phyloP scores from a whole-genome alignment of 805 yeast species.

The Schwanniomyces pseudopolymorphus region DNA sequence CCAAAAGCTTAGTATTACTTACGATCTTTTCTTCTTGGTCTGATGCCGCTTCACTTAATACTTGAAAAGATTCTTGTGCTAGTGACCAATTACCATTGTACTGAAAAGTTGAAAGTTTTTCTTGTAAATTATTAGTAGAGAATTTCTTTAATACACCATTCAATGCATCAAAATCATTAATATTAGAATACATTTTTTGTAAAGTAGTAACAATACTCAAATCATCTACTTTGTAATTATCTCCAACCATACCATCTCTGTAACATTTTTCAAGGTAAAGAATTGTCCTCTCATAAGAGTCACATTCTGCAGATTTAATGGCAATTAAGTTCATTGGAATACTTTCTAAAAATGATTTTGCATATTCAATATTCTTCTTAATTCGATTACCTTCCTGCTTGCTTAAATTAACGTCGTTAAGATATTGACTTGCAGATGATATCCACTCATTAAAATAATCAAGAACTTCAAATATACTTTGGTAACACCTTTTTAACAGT shows the following conservation, averaged over 20 bases:
- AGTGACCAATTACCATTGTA: conserved; percentile 84
- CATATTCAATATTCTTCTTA: conserved; percentile 29
- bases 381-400: conserved; percentile 16
- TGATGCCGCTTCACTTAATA: conserved; percentile 46
- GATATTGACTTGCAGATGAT: conserved; percentile 35
- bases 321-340: conserved; percentile 76
- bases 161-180: conserved; percentile 86
- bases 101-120: conserved; percentile 76
- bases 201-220: conserved; percentile 48
- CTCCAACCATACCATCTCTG: conserved; percentile 34
- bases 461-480: conserved; percentile 70
- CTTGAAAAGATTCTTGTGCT: conserved; percentile 82
- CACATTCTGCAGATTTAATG: conserved; percentile 74
- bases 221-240: conserved; percentile 26
- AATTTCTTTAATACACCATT: conserved; percentile 80
- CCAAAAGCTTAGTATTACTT: conserved; percentile 57
- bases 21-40: conserved; percentile 21
- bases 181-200: conserved; percentile 79
- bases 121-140: conserved; percentile 67
- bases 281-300: conserved; percentile 83
- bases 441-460: conserved; percentile 85
- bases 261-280: conserved; percentile 79
- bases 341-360: conserved; percentile 47
- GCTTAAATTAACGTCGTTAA: conserved; percentile 21
- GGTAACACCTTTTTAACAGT: conserved; percentile 62